These are phyloP conservation scores for Yamadazyma spencermartinsiae DNA, from an alignment of 1,139 yeast genomes.

Conservation along the genomic window DNA sequence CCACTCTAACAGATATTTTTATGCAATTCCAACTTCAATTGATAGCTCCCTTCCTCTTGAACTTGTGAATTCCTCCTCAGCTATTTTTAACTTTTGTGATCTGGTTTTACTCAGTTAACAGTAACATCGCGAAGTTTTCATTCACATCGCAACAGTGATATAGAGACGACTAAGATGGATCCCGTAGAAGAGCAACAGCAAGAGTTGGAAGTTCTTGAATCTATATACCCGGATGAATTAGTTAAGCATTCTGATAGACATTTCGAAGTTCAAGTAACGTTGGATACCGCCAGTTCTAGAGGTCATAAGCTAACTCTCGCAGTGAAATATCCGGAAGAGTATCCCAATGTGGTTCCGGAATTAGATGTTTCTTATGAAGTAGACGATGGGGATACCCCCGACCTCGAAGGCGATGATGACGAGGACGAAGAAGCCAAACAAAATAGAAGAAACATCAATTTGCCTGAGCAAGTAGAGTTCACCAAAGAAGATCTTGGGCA, in stretches of 20 bases:
- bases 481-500: slow-evolving; percentile 44
- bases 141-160: background rate
- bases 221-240: slow-evolving; percentile 92
- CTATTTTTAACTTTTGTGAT: background rate
- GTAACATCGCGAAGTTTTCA: slow-evolving; percentile 1
- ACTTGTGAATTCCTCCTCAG: background rate
- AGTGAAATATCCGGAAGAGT: slow-evolving; percentile 67
- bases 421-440: slow-evolving; percentile 45
- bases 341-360: slow-evolving; percentile 71
- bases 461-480: slow-evolving; percentile 59
- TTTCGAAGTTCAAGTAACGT: slow-evolving; percentile 45
- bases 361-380: slow-evolving; percentile 34
- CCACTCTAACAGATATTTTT: too few species aligned
- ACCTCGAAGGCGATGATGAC: slow-evolving; percentile 43
- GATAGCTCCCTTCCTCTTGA: too few species aligned
- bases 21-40: too few species aligned
- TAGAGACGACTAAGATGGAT: slow-evolving; percentile 53
- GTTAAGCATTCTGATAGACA: slow-evolving; percentile 39
- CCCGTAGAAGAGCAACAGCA: slow-evolving; percentile 72
- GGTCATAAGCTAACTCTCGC: slow-evolving; percentile 52
- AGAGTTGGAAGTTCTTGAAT: slow-evolving; percentile 80
- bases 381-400: slow-evolving; percentile 31
- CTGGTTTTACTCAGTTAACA: background rate
- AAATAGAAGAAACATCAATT: slow-evolving; percentile 43
- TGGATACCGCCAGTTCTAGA: slow-evolving; percentile 62